Base-by-base conservation (phyloP, 441 rosid genomes). In the Mallotus repandus region DNA sequence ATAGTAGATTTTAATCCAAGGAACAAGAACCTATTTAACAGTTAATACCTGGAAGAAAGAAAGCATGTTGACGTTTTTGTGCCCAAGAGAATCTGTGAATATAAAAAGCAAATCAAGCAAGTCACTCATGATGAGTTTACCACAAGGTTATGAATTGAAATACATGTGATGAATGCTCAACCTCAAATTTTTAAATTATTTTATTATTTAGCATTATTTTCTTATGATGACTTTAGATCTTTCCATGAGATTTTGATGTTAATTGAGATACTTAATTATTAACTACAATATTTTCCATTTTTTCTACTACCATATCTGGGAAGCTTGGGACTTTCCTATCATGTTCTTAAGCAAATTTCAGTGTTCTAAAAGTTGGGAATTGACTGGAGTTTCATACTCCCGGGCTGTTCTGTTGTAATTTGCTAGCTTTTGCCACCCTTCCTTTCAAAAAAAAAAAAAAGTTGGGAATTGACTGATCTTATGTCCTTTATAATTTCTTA, bases 41-140 rank as follows among this genome's bases (percentile, higher is more conserved):
- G 14, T 21, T 43, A 3, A 43, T 75, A 88, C 92, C 91, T 54
- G 92, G 91, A 41, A 86, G 79, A 73, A 90, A 82, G 18, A 72
- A 60, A 0, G 85, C 86, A 60, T 78, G n/a, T 73, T 72, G 81
- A 68, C 86, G 86, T 73, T 74, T 82, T 71, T 84, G 87, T 29
- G 87, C 88, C 91, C 90, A 88, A 29, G 96, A 86, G 77, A 90
- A 88, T 64, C 92, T 90, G 89, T 65, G 68, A 74, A 66, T 32
- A 69, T 2, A 18, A 29, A 69, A 67, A 49, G 43, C n/a, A 62
- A 21, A 55, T 21, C 41, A 29, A 52, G 4, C 8, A 9, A 58
- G 14, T 15, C 3, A 10, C 38, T 9, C 15, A 70, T 58, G n/a
- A 25, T 25, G n/a, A 25, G 45, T 43, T 4, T 16, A n/a, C 19